Conservation (phyloP, 345 rosid species). For the Citrus trifoliata region DNA sequence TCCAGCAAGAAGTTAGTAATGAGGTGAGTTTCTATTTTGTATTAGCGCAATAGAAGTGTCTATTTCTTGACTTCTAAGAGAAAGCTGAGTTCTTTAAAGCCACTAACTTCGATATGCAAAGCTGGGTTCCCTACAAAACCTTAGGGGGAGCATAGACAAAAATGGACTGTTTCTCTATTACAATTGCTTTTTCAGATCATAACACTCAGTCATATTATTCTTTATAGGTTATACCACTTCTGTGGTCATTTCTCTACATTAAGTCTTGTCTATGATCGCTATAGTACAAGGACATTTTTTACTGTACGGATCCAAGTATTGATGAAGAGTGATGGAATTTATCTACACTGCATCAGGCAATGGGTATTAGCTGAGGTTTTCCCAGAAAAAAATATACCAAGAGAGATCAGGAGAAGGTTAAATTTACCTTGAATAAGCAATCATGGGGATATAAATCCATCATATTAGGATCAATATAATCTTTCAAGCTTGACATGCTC, state of each 20-base stretch:
- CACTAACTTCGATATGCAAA: neutral
- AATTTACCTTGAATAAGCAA: slow-evolving; percentile 81
- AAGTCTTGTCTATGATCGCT: neutral
- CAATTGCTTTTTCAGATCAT: neutral
- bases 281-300: neutral
- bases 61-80: neutral
- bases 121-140: neutral
- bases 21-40: slow-evolving; percentile 1
- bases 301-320: neutral
- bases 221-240: neutral
- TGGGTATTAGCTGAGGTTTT: neutral
- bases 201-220: neutral
- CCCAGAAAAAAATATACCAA: neutral
- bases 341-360: neutral
- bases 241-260: neutral
- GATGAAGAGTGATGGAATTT: neutral
- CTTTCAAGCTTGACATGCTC: slow-evolving; percentile 73
- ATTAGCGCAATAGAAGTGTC: neutral
- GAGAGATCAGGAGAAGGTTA: neutral
- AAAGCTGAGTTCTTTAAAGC: neutral
- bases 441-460: slow-evolving; percentile 92
- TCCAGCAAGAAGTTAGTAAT: neutral
- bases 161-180: neutral
- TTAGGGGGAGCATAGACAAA: neutral
- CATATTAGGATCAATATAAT: slow-evolving; percentile 69